A percentile compares a stretch with the other conserved stretches of the same genome.
Evolutionary conservation across 331 rosid species (phyloP).

Genomic region (Malus hybrid): DNA sequence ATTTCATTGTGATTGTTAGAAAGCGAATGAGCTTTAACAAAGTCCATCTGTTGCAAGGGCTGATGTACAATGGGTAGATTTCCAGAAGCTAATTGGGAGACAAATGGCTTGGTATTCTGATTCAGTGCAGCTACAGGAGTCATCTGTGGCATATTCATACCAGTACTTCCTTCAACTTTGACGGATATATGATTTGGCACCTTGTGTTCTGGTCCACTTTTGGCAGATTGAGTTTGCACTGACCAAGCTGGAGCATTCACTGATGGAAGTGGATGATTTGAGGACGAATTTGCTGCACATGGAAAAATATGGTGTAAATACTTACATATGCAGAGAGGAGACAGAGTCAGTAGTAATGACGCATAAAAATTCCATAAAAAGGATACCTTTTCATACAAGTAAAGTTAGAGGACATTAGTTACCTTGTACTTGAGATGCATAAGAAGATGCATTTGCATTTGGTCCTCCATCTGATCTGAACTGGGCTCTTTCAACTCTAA

Average conservation of each 20-base stretch:
- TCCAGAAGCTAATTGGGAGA: slow-evolving; percentile 53
- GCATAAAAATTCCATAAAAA: background rate
- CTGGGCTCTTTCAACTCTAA: slow-evolving; percentile 53
- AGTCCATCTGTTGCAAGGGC: slow-evolving; percentile 43
- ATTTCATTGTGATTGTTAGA: slow-evolving; percentile 61
- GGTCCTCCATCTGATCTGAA: slow-evolving; percentile 50
- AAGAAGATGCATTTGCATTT: slow-evolving; percentile 64
- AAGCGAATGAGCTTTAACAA: slow-evolving; percentile 47
- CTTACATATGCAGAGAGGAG: background rate
- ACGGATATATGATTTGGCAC: slow-evolving; percentile 35
- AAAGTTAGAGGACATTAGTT: background rate
- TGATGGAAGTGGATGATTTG: slow-evolving; percentile 44
- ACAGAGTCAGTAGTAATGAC: background rate
- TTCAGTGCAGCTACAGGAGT: slow-evolving; percentile 42
- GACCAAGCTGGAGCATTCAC: slow-evolving; percentile 67
- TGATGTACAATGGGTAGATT: slow-evolving; percentile 42
- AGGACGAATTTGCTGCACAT: slow-evolving; percentile 43
- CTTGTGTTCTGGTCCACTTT: slow-evolving; percentile 60
- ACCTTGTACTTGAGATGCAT: slow-evolving; percentile 66
- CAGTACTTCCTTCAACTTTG: slow-evolving; percentile 47
- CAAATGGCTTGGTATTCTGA: slow-evolving; percentile 57
- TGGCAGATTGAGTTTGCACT: slow-evolving; percentile 54
- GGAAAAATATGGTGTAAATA: slow-evolving; percentile 2
- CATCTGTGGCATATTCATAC: slow-evolving; percentile 20
- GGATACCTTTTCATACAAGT: background rate